phyloP scores from a whole-genome alignment of 805 yeast species.

The Lipomyces lipofer region DNA sequence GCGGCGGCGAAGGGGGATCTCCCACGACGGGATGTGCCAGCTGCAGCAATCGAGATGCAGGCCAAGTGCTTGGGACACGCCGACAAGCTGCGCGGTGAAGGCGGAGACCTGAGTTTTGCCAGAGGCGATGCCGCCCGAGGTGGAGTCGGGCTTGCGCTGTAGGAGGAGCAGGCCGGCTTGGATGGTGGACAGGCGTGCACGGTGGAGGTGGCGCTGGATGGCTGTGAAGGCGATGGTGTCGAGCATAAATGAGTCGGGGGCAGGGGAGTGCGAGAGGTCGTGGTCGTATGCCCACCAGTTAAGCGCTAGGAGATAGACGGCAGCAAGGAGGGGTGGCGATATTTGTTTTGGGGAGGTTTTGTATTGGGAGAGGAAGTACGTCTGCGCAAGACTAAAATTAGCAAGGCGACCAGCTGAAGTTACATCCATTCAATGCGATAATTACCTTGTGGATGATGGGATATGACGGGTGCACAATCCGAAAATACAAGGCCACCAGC shows the following conservation, averaged over 20 bases:
- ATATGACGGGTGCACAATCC: conserved; percentile 35
- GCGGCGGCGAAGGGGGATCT: conserved; percentile 34
- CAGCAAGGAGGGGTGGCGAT: conserved; percentile 34
- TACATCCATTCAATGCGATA: not conserved
- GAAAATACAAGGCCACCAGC: conserved; percentile 32
- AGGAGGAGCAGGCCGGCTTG: conserved; percentile 43
- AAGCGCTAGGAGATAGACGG: conserved; percentile 33
- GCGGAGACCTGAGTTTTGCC: conserved; percentile 32
- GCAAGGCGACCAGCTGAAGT: not conserved
- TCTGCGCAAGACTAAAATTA: conserved; percentile 4
- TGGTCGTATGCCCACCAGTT: conserved; percentile 36
- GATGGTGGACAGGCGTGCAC: conserved; percentile 42
- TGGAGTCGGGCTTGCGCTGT: conserved; percentile 30
- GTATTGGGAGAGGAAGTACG: conserved; percentile 28
- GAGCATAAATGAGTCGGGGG: conserved; percentile 28
- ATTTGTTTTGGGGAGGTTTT: conserved; percentile 26
- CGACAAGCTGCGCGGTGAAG: conserved; percentile 34
- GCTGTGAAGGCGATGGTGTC: conserved; percentile 29
- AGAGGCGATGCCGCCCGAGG: conserved; percentile 17
- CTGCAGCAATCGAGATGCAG: conserved; percentile 34
- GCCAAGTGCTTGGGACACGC: conserved; percentile 34
- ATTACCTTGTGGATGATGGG: conserved; percentile 34
- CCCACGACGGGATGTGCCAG: conserved; percentile 39
- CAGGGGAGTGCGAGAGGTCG: conserved; percentile 29
- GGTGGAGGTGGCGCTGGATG: conserved; percentile 27